These are phyloP conservation scores for Physaria fendleri DNA, from an alignment of 345 rosid genomes.

Conservation along the genomic window DNA sequence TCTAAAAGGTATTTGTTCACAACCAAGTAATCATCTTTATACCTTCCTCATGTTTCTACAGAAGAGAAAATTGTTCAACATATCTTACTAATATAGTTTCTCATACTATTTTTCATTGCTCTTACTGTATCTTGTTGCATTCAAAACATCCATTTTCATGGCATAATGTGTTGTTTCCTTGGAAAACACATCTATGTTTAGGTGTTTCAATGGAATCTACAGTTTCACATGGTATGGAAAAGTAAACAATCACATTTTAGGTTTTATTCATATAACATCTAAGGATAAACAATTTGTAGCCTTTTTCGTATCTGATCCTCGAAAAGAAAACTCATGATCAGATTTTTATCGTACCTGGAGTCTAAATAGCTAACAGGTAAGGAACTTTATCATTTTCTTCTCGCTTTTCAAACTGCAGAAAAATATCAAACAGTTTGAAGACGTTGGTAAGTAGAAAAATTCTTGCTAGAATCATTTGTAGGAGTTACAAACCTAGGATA, in stretches of 20 bases:
- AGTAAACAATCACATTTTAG: background rate
- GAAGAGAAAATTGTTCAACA: background rate
- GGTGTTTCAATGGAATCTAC: slow-evolving; percentile 58
- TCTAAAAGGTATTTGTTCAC: slow-evolving; percentile 74
- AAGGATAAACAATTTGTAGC: background rate
- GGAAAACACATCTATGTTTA: slow-evolving; percentile 40
- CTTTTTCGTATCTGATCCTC: background rate
- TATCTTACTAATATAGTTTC: slow-evolving; percentile 79
- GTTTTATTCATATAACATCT: background rate
- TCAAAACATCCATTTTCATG: slow-evolving; percentile 49
- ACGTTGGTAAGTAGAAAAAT: background rate
- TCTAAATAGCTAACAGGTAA: slow-evolving; percentile 87
- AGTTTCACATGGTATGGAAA: slow-evolving; percentile 60
- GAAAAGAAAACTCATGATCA: background rate
- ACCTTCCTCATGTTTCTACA: background rate
- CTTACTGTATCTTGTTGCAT: slow-evolving; percentile 63
- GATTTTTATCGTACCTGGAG: slow-evolving; percentile 54
- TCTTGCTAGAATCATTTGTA: slow-evolving; percentile 4
- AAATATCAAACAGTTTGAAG: slow-evolving; percentile 6
- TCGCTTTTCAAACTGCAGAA: slow-evolving; percentile 60
- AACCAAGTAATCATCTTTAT: background rate
- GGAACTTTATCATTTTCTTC: slow-evolving; percentile 63
- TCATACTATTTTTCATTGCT: slow-evolving; percentile 56
- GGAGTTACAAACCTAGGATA: slow-evolving; percentile 53
- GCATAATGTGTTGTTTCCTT: slow-evolving; percentile 42